phyloP scores from a whole-genome alignment of 2,329 filamentous ascomycete species.

The Incumbomyces delicatus region DNA sequence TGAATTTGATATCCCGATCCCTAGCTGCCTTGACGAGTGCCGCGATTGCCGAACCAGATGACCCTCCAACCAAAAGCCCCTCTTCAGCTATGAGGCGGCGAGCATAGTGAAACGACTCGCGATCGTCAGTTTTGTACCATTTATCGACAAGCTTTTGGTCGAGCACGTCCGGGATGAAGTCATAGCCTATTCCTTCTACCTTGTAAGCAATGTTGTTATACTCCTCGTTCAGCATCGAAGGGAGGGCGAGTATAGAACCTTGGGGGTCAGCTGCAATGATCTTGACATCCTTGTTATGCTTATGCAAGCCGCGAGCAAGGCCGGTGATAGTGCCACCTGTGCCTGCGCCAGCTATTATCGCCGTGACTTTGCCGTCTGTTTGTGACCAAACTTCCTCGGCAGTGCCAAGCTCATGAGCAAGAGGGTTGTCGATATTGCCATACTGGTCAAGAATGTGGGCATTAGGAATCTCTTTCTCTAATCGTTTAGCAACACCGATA shows the following conservation, averaged over 20 bases:
- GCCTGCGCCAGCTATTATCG: conserved; percentile 81
- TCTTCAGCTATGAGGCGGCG: conserved; percentile 86
- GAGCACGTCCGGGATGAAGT: conserved; percentile 92
- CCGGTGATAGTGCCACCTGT: conserved; percentile 95
- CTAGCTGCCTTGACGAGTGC: conserved; percentile 67
- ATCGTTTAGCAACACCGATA: conserved; percentile 81
- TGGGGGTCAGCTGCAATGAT: conserved; percentile 87
- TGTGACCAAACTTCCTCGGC: conserved; percentile 95
- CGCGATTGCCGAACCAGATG: conserved; percentile 83
- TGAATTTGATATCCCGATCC: conserved; percentile 55
- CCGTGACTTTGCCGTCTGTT: conserved; percentile 70
- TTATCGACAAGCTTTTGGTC: conserved; percentile 70
- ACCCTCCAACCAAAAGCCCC: conserved; percentile 84
- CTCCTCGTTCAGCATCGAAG: conserved; percentile 67
- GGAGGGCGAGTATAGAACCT: conserved; percentile 81
- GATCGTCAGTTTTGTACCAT: conserved; percentile 98
- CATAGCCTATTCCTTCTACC: conserved; percentile 97
- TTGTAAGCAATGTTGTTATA: conserved; percentile 81
- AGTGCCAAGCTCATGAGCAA: conserved; percentile 87
- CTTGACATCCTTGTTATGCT: conserved; percentile 77
- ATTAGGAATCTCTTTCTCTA: conserved; percentile 93
- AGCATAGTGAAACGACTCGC: conserved; percentile 83
- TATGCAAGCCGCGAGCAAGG: conserved; percentile 71
- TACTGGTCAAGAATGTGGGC: conserved; percentile 98
- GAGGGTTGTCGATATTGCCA: conserved; percentile 78